Conservation (phyloP, 495 filamentous ascomycete genomes). For the Daldinia loculata region DNA sequence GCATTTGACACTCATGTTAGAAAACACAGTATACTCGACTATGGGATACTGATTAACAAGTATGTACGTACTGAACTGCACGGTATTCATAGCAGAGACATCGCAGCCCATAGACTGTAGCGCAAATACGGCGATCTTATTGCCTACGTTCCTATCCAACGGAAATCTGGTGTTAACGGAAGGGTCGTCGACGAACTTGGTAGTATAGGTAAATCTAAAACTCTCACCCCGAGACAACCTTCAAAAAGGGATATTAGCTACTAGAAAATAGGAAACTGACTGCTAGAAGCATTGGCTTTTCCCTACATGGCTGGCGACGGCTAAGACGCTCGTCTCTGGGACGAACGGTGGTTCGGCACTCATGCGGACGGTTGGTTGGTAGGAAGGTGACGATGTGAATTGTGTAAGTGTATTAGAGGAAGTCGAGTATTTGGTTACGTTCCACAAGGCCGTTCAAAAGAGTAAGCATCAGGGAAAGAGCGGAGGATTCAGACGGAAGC, state of each 20-base stretch:
- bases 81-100: constrained; percentile 90
- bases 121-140: constrained; percentile 91
- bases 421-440: neutral
- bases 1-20: constrained; percentile 17
- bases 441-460: constrained; percentile 8
- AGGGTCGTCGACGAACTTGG: constrained; percentile 12
- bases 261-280: constrained; percentile 29
- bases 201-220: constrained; percentile 27
- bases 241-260: constrained; percentile 48
- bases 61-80: constrained; percentile 79
- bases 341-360: constrained; percentile 61
- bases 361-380: constrained; percentile 43
- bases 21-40: neutral
- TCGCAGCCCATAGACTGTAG: constrained; percentile 94
- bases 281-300: constrained; percentile 24
- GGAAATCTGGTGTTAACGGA: constrained; percentile 31
- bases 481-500: neutral
- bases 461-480: neutral
- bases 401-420: neutral
- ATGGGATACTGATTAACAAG: neutral
- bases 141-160: constrained; percentile 84
- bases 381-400: neutral
- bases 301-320: constrained; percentile 97
- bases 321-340: constrained; percentile 87
- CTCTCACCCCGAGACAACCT: constrained; percentile 84